Percentiles rank a stretch among this genome's conserved stretches.
These are phyloP conservation scores for Solanum corneliomulleri DNA, from an alignment of 257 asterid species.

Conservation along the genomic window DNA sequence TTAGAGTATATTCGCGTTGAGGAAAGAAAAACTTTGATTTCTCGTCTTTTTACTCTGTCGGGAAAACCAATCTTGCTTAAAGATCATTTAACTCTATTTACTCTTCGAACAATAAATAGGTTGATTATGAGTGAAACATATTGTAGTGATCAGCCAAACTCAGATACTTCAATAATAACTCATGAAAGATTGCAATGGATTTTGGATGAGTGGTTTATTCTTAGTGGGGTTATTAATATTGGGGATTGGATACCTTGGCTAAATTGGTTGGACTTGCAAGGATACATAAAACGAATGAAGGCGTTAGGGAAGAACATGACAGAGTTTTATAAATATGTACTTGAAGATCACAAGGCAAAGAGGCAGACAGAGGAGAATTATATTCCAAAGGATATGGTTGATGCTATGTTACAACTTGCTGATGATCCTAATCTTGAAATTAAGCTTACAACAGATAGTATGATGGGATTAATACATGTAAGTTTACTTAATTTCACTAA, in stretches of 20 bases:
- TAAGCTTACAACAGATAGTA: neutral
- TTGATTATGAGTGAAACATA: conserved; percentile 3
- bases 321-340: neutral
- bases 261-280: neutral
- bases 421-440: neutral
- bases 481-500: neutral
- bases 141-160: neutral
- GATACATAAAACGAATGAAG: neutral
- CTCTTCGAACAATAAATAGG: neutral
- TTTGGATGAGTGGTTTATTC: neutral
- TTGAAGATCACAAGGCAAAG: neutral
- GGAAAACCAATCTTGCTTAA: conserved; percentile 13
- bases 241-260: neutral
- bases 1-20: neutral
- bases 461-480: neutral
- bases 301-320: neutral
- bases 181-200: neutral
- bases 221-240: neutral
- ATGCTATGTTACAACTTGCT: neutral
- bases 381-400: neutral
- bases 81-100: conserved; percentile 4
- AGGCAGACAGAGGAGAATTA: accelerated
- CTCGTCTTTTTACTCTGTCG: neutral
- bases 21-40: neutral
- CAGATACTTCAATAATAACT: neutral